Evolutionary conservation across 768 basidiomycete species (phyloP).

Genomic region (Pulveroboletus sp.): DNA sequence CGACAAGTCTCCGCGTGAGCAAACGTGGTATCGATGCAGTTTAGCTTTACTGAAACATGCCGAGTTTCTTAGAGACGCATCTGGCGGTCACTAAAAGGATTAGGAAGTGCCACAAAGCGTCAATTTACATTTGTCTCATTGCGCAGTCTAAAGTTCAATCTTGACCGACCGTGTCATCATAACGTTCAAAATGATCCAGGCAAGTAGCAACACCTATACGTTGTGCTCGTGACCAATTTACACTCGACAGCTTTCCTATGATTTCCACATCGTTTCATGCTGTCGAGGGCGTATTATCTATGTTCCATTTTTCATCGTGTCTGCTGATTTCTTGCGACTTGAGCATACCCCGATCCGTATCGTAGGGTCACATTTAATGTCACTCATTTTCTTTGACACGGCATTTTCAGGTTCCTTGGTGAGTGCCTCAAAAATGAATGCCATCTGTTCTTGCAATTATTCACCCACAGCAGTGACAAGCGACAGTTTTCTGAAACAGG

Average conservation of each 20-base stretch:
- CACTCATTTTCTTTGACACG: not conserved
- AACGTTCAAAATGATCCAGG: slow-evolving; percentile 22
- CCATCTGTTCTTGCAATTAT: not conserved
- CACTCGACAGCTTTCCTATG: slow-evolving; percentile 17
- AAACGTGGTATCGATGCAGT: not conserved
- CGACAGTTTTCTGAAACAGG: too few species aligned
- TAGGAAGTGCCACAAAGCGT: slow-evolving; percentile 14
- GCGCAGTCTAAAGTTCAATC: slow-evolving; percentile 4
- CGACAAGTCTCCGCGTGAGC: slow-evolving; percentile 16
- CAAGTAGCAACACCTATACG: not conserved
- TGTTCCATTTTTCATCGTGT: slow-evolving; percentile 2
- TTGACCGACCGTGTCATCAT: slow-evolving; percentile 21
- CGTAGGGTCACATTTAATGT: slow-evolving; percentile 5
- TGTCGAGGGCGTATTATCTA: not conserved
- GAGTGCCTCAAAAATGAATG: slow-evolving; percentile 6
- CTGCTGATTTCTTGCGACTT: not conserved
- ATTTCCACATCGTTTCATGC: not conserved
- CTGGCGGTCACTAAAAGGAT: slow-evolving; percentile 12
- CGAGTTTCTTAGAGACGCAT: slow-evolving; percentile 15
- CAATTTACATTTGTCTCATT: slow-evolving; percentile 15
- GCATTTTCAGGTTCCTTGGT: not conserved
- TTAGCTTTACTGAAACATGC: not conserved
- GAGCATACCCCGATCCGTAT: not conserved
- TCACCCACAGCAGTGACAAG: not conserved
- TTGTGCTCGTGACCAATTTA: not conserved